Base-by-base conservation (phyloP, 352 stramenopile species). In the Globisporangium cylindrosporum region DNA sequence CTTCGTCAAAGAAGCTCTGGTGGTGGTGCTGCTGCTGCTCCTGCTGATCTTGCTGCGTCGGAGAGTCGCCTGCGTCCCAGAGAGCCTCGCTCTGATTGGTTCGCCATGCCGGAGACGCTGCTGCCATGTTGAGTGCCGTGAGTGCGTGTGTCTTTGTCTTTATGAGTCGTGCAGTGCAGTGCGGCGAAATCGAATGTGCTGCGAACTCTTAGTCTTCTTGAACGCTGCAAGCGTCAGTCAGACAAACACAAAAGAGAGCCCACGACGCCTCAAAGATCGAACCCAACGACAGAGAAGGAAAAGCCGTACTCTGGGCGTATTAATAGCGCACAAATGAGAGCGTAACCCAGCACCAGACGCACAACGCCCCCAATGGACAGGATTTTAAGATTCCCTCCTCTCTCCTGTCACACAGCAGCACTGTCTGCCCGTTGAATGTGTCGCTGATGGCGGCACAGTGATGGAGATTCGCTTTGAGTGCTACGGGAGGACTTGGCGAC, bases 71-170 rank as follows among this genome's bases (percentile, higher is more conserved):
- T 49, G 41, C 32, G 20, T 61, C 56, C 56, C 56, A 61, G 29
- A 61, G 29, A 32, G 32, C 25, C 9, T 8, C 32, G 29, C 20
- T 61, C 32, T 61, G 56, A 24, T 61, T 61, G 1, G 56, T 48
- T 24, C 29, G 38, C 56, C 55, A 60, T 10, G 55, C 43, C 8
- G 55, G 55, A 60, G 55, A 43, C 18, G 56, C 56, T 29, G 56
- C 32, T 27, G 55, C 29, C 56, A 61, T 61, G 32, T 2, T 12
- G 56, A 48, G 46, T 15, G 48, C 27, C 29, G 20, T 46, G 20
- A 29, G 18, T 15, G 55, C 29, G 55, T 27, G 55, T 27, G 20
- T 61, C 20, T 61, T 61, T 49, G 38, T 20, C 38, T 46, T 46
- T 61, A 32, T 29, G n/a, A 61, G 20, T 61, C 27, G 9, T 4